phyloP scores from a whole-genome alignment of 2,329 filamentous ascomycete genomes.

The Elsinoe fawcettii region DNA sequence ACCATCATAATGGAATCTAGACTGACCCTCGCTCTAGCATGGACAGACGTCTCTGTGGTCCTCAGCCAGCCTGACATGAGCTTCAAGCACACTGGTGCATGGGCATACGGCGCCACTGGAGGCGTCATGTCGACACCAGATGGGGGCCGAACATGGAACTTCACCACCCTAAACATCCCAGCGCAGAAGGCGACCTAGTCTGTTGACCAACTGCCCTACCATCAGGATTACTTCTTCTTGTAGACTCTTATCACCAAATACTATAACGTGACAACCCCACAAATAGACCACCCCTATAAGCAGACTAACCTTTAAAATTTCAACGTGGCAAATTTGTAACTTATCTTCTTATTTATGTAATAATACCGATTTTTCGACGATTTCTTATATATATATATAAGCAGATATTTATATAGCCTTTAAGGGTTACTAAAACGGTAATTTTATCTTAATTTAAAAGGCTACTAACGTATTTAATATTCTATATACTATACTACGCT shows the following conservation, averaged over 20 bases:
- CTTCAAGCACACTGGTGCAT: conserved; percentile 14
- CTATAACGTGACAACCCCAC: no score
- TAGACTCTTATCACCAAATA: no score
- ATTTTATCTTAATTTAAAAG: neutral
- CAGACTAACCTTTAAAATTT: no score
- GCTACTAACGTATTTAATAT: neutral
- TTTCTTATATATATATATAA: no score
- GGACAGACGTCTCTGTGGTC: conserved; percentile 17
- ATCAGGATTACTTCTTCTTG: no score
- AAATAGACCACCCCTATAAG: no score
- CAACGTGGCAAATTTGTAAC: no score
- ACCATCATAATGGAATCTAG: neutral
- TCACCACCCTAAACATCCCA: conserved; percentile 15
- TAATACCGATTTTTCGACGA: no score
- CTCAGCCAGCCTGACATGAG: conserved; percentile 16
- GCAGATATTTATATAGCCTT: no score
- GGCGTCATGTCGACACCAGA: conserved; percentile 17
- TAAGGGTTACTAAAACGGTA: no score
- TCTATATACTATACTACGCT: neutral
- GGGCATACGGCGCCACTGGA: conserved; percentile 16
- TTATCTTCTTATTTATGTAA: neutral
- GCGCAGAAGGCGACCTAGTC: no score
- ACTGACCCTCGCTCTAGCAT: neutral
- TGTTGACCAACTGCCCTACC: no score
- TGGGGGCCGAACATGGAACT: conserved; percentile 16